Conservation (phyloP, 768 basidiomycete genomes). For the Termitomyces sp. region DNA sequence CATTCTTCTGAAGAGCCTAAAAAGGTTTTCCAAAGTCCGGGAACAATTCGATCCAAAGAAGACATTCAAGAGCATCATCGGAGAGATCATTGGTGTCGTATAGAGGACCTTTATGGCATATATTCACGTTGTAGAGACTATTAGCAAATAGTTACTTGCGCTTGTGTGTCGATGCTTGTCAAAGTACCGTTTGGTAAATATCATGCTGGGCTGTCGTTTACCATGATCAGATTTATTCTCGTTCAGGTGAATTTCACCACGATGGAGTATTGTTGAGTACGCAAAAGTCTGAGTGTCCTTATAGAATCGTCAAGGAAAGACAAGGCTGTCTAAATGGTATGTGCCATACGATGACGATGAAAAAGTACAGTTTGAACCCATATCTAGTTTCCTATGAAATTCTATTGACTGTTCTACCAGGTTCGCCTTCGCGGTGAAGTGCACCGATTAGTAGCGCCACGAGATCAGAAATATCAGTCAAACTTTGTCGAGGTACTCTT, state of each 20-base stretch:
- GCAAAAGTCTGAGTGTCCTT: not conserved
- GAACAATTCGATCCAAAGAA: conserved; percentile 25
- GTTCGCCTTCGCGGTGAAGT: conserved; percentile 94
- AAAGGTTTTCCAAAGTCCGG: conserved; percentile 25
- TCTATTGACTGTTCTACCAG: conserved; percentile 30
- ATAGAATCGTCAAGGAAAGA: conserved; percentile 98
- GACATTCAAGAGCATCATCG: conserved; percentile 28
- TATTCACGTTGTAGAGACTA: too few relatives aligned
- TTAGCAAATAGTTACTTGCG: not conserved
- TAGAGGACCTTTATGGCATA: not conserved
- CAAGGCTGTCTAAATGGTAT: conserved; percentile 96
- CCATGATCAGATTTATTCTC: conserved; percentile 96
- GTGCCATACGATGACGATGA: conserved; percentile 98
- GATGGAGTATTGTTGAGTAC: not conserved
- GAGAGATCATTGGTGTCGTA: conserved; percentile 30
- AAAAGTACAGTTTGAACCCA: conserved; percentile 52
- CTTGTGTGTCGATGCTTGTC: conserved; percentile 12
- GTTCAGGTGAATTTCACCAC: conserved; percentile 67
- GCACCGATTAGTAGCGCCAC: conserved; percentile 89
- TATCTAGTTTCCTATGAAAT: not conserved
- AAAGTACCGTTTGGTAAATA: conserved; percentile 10
- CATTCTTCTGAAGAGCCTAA: conserved; percentile 16
- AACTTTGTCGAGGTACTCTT: conserved; percentile 92
- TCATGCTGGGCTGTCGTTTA: conserved; percentile 1
- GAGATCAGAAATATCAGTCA: conserved; percentile 98